Base-by-base conservation (phyloP, 768 basidiomycete genomes). In the Fibroporia radiculosa region DNA sequence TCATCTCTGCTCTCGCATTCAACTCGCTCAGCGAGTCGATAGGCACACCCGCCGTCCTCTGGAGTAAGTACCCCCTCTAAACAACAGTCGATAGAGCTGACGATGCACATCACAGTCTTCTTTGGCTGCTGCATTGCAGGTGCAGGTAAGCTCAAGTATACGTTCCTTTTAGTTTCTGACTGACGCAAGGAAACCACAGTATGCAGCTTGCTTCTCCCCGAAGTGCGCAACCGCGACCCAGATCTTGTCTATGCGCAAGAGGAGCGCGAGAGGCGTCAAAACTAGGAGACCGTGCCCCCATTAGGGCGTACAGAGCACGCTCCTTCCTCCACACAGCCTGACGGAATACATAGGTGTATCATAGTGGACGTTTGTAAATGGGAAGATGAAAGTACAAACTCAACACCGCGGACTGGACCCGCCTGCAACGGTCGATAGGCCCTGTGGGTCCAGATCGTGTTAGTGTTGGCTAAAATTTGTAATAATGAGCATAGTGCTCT, bases 1-100 rank as follows among this genome's bases (percentile, higher is more conserved):
- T 90, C 68, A 73, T 87, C 51, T 78, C 81, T 10, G 79, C 82
- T 1, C 73, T 87, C 33, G 83, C 70, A 1, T 87, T 88, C 68
- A 85, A 84, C 62, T 66, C 71, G 1, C 69, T 87, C 24, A 73
- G 69, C 19, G 54, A 71, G 34, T 57, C 65, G n/a, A 74, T 85
- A 48, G 85, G 85, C 14, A 83, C 80, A 6, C 73, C 80, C 0
- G 63, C 61, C 36, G 73, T 82, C 6, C 70, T 88, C 5, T 87
- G 85, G 83, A 85, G 83, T 85, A 52, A 51, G 79, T 73, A 29
- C 31, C 44, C 20, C 32, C 46, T 35, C 26, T 18, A 38, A 18
- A 49, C n/a, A 29, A n/a, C 42, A 31, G 7, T 20, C 41, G 10
- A 25, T 29, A 22, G n/a, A n/a, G 8, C 40, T 52, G 37, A 35